Base-by-base conservation (phyloP, 345 rosid genomes). In the Salix exigua region DNA sequence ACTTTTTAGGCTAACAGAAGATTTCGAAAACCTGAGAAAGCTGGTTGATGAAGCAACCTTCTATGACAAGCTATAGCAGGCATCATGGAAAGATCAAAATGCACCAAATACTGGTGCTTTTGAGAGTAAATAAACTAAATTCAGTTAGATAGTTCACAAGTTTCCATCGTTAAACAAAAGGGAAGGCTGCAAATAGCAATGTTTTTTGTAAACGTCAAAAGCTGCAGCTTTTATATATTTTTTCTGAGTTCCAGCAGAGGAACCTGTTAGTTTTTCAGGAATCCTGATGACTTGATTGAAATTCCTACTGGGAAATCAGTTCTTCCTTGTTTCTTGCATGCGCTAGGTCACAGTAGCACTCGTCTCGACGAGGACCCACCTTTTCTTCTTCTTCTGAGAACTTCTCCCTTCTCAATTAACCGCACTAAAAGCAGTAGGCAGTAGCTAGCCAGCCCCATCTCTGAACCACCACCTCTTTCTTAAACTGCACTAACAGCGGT, bases 21-120 rank as follows among this genome's bases (percentile, higher is more conserved):
- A 88, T 82, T 37, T 85, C 0, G 50, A 71, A 1, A 85, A 76
- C 70, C 75, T 85, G 67, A 81, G 73, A 46, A 81, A 66, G 73
- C 78, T 86, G 63, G 86, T 68, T 2, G 88, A 86, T 74, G 90
- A 86, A 76, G 88, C 88, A 21, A 83, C 88, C 18, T 68, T 76
- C 73, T 88, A 85, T 69, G 89, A 88, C 82, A 82, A 83, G 80
- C 93, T 87, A 68, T 84, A 89, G 88, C 86, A 71, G 76, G 81
- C 91, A 6, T 84, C 91, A 12, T 83, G 88, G 89, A 38, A 85
- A 73, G 72, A 76, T 4, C 75, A 75, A 68, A 76, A 84, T 44
- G 18, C 70, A 62, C 33, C 44, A 70, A 44, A 33, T 23, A 64
- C 65, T 14, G 50, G 3, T 60, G 50, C 19, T 9, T 68, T 78